Base-by-base conservation (phyloP, 2,329 filamentous ascomycete genomes). In the Fusarium algeriense region DNA sequence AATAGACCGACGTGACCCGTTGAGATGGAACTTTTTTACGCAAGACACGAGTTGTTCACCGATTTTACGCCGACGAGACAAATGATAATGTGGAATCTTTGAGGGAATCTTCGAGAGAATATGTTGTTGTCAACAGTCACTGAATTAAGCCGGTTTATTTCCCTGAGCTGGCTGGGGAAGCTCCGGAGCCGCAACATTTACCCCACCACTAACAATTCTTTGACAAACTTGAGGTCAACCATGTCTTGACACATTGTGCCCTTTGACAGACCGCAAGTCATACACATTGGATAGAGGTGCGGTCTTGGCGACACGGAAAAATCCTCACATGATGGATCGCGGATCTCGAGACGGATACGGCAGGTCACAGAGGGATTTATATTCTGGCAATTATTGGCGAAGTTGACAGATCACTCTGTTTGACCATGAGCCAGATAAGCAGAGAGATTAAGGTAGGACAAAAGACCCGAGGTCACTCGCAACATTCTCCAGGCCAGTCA, bases 91-190 rank as follows among this genome's bases (percentile, higher is more conserved):
- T 60, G 34, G 20, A n/a, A 50, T 61, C 32, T 48, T 45, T 28
- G 30, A 35, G 13, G 14, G 34, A 60, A 44, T 43, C 23, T 9
- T 32, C 44, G 60, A 62, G 60, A 32, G 15, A 15, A 20, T 13
- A 6, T 28, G 37, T 45, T 45, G 37, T 17, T 38, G 52, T 34
- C 30, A 23, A 13, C 38, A 2, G 12, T 13, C 20, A n/a, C 34
- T 14, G 49, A 50, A 20, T 15, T 11, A 37, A 35, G 45, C 65
- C 69, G 69, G 50, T 60, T 63, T 70, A 63, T 73, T 67, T 67
- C 69, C 69, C 58, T 28, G 48, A 58, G 53, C 61, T 73, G 69
- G 69, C 65, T 73, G 69, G 69, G 60, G 69, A 70, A 54, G 60
- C 49, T 73, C 65, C 48, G 40, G 69, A 71, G 69, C 69, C 69